A percentile compares a stretch with the other conserved stretches of the same genome.
Evolutionary conservation across 352 stramenopile species (phyloP).

Genomic region (Phytophthora cryptogea): DNA sequence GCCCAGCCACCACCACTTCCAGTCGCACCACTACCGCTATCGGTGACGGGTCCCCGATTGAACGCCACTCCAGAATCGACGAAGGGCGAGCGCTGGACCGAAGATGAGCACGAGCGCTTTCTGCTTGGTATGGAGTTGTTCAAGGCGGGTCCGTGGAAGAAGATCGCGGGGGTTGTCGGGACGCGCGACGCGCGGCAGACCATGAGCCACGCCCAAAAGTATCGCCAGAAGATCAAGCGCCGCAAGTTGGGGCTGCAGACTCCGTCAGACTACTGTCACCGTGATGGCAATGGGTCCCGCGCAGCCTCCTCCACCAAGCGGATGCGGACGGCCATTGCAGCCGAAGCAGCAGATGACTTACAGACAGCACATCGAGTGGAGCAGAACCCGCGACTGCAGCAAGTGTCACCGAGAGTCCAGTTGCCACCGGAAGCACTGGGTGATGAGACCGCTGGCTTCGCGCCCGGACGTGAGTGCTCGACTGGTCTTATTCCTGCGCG

Average conservation of each 20-base stretch:
- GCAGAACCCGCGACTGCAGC: background rate
- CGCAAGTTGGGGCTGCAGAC: slow-evolving; percentile 25
- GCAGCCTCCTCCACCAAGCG: slow-evolving; percentile 21
- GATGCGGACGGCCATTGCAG: slow-evolving; percentile 11
- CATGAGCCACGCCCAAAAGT: slow-evolving; percentile 67
- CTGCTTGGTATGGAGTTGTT: slow-evolving; percentile 51
- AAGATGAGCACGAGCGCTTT: slow-evolving; percentile 58
- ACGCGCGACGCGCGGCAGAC: slow-evolving; percentile 54
- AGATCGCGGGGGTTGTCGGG: slow-evolving; percentile 48
- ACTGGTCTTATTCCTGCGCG: slow-evolving; percentile 22
- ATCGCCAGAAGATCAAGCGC: slow-evolving; percentile 55
- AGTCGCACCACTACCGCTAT: background rate
- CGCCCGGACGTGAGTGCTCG: background rate
- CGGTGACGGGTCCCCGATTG: background rate
- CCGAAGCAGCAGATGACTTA: slow-evolving; percentile 9
- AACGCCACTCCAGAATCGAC: slow-evolving; percentile 15
- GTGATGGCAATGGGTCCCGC: background rate
- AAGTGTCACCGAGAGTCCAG: slow-evolving; percentile 29
- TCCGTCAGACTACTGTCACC: background rate
- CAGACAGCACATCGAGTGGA: slow-evolving; percentile 15
- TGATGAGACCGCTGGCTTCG: slow-evolving; percentile 2
- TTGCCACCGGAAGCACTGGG: slow-evolving; percentile 17
- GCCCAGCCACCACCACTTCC: background rate
- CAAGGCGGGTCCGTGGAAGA: slow-evolving; percentile 49
- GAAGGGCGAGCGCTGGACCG: slow-evolving; percentile 43